A percentile compares a stretch with the other conserved stretches of the same genome.
Evolutionary conservation across 1,284 basidiomycete species (phyloP).

Genomic region (Singerocomus inundabilis): DNA sequence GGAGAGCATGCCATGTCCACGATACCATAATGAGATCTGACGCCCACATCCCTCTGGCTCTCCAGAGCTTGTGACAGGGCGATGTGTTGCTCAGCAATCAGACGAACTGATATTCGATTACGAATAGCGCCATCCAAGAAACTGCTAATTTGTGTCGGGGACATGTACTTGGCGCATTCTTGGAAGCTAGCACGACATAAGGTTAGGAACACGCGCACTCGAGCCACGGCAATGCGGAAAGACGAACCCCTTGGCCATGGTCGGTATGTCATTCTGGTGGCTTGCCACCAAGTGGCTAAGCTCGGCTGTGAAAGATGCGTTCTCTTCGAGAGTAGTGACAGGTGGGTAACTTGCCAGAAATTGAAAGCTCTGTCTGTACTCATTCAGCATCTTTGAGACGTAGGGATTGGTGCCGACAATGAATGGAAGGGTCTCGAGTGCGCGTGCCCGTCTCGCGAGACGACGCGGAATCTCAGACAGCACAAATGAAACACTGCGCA

Average conservation of each 20-base stretch:
- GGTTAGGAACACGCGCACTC: not conserved
- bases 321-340: slow-evolving; percentile 68
- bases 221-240: not conserved
- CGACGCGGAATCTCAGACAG: slow-evolving; percentile 72
- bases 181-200: slow-evolving; percentile 60
- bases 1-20: slow-evolving; percentile 72
- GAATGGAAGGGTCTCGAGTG: slow-evolving; percentile 72
- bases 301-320: slow-evolving; percentile 63
- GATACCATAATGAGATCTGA: slow-evolving; percentile 53
- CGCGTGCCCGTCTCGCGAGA: slow-evolving; percentile 67
- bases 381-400: slow-evolving; percentile 70
- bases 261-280: slow-evolving; percentile 87
- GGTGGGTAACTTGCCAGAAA: slow-evolving; percentile 69
- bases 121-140: slow-evolving; percentile 87
- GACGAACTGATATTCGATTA: slow-evolving; percentile 82
- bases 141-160: slow-evolving; percentile 67
- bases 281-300: slow-evolving; percentile 72
- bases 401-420: slow-evolving; percentile 92
- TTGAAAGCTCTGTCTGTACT: slow-evolving; percentile 75
- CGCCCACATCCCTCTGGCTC: slow-evolving; percentile 32
- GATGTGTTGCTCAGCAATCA: slow-evolving; percentile 93
- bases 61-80: slow-evolving; percentile 69
- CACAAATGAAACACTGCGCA: slow-evolving; percentile 67
- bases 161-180: slow-evolving; percentile 83
- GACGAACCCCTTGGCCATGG: slow-evolving; percentile 81